Evolutionary conservation across 2,329 filamentous ascomycete genomes (phyloP), one percentile per base, ranked within the genome.

Genomic region (Trichoderma pleuroti): DNA sequence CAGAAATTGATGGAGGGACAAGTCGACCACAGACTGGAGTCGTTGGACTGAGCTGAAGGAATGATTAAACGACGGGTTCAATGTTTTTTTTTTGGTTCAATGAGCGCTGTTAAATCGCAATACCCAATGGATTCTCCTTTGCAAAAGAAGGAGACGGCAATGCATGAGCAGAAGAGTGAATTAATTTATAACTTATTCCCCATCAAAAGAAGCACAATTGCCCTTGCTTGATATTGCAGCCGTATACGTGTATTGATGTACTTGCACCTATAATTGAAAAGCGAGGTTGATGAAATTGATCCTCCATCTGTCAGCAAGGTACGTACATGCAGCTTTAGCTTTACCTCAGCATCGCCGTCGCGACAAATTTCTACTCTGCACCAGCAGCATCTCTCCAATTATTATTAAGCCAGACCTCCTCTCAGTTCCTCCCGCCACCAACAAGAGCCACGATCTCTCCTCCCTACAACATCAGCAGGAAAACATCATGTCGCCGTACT

Each of bases 401-500:
- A 66, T 67, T 67, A 67, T 57, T 36, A 61, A 52, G n/a, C 66
- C 12, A 11, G 10, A 12, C 54, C 56, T 52, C 46, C 46, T 71
- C 34, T 26, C 24, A 39, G 30, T 57, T 21, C n/a, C 56, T 36
- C 66, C 66, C 66, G 54, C 66, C 56, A 52, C 26, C 49, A 24
- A 18, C 16, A 34, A 57, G 26, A 18, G 32, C 63, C 21, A 24
- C 65, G 39, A 36, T 2, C 36, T 0, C 14, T 42, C 36, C 16
- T 61, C 21, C 39, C 36, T n/a, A 14, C 46, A 54, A 18, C 49
- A 57, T 26, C 46, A 14, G 46, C 1, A 52, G 30, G 18, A 42
- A 49, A 36, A 34, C 10, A 59, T 24, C 73, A 81, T 82, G 80
- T 75, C 80, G 42, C 75, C 76, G 21, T 74, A 77, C 70, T 78